Evolutionary conservation across 768 basidiomycete genomes (phyloP).

Genomic region (Clavaria fumosa): DNA sequence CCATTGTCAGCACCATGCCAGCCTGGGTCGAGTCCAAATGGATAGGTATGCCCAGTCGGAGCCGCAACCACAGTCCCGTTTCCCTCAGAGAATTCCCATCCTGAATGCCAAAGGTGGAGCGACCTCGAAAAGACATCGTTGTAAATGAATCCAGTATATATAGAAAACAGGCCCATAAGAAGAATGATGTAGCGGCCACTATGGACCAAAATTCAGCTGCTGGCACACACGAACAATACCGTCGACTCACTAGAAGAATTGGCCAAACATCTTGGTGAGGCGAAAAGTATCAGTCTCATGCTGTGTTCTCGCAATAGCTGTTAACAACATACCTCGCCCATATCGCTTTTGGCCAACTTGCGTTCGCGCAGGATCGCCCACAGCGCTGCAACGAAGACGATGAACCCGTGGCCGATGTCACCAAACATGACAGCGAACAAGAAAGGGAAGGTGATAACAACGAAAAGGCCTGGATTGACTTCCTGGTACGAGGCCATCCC

Average conservation of each 20-base stretch:
- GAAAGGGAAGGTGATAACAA: conserved; percentile 90
- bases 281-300: conserved; percentile 3
- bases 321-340: conserved; percentile 52
- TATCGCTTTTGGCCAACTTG: conserved; percentile 52
- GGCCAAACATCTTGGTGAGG: conserved; percentile 50
- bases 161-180: conserved; percentile 93
- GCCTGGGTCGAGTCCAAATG: conserved; percentile 85
- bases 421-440: conserved; percentile 99
- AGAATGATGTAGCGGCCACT: conserved; percentile 98
- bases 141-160: conserved; percentile 95
- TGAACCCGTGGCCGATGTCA: conserved; percentile 89
- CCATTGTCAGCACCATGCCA: conserved; percentile 92
- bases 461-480: conserved; percentile 91
- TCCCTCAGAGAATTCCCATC: conserved; percentile 60
- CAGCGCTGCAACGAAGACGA: conserved; percentile 61
- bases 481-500: conserved; percentile 92
- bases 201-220: no score
- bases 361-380: conserved; percentile 83
- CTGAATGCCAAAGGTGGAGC: conserved; percentile 75
- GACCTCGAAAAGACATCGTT: conserved; percentile 98
- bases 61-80: conserved; percentile 34
- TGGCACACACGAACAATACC: conserved; percentile 1
- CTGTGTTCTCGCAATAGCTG: background rate
- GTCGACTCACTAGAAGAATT: conserved; percentile 78
- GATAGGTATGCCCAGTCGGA: conserved; percentile 60